Conservation (phyloP, 352 stramenopile genomes). For the Phytopythium cucurbitacearum region DNA sequence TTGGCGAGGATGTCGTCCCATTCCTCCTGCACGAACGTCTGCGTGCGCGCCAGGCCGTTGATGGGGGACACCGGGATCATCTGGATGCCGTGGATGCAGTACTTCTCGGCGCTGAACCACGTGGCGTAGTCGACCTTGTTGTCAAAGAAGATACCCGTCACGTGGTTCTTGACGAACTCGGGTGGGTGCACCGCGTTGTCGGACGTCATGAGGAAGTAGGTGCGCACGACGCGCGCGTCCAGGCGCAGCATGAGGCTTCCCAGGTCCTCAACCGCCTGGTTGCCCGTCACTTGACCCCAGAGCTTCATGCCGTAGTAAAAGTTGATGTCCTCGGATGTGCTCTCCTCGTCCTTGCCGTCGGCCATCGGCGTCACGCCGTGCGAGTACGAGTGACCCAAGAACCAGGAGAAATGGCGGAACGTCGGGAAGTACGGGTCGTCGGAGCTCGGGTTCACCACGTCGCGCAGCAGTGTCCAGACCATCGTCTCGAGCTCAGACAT, state of each 20-base stretch:
- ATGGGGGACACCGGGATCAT: slow-evolving; percentile 64
- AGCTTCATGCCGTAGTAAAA: slow-evolving; percentile 66
- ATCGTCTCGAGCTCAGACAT: slow-evolving; percentile 39
- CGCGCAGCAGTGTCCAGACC: slow-evolving; percentile 43
- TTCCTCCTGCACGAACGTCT: slow-evolving; percentile 59
- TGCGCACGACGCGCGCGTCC: slow-evolving; percentile 40
- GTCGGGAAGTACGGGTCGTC: slow-evolving; percentile 45
- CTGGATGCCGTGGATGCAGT: slow-evolving; percentile 52
- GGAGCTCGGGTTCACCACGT: slow-evolving; percentile 48
- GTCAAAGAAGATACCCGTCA: slow-evolving; percentile 39
- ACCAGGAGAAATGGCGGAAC: slow-evolving; percentile 59
- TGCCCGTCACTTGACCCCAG: slow-evolving; percentile 38
- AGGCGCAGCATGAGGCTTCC: slow-evolving; percentile 59
- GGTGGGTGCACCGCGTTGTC: slow-evolving; percentile 48
- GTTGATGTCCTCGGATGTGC: slow-evolving; percentile 59
- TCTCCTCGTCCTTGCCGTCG: slow-evolving; percentile 53
- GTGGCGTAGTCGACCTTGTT: slow-evolving; percentile 51
- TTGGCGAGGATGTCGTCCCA: slow-evolving; percentile 72
- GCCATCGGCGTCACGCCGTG: slow-evolving; percentile 34
- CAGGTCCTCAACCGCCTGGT: slow-evolving; percentile 40
- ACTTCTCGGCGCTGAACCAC: slow-evolving; percentile 44
- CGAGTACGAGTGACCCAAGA: slow-evolving; percentile 45
- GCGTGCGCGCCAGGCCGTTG: slow-evolving; percentile 55
- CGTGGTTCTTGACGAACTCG: slow-evolving; percentile 50
- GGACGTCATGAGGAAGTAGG: slow-evolving; percentile 62